Conservation (phyloP, 148 eudicot genomes). For the Arbutus unedo region DNA sequence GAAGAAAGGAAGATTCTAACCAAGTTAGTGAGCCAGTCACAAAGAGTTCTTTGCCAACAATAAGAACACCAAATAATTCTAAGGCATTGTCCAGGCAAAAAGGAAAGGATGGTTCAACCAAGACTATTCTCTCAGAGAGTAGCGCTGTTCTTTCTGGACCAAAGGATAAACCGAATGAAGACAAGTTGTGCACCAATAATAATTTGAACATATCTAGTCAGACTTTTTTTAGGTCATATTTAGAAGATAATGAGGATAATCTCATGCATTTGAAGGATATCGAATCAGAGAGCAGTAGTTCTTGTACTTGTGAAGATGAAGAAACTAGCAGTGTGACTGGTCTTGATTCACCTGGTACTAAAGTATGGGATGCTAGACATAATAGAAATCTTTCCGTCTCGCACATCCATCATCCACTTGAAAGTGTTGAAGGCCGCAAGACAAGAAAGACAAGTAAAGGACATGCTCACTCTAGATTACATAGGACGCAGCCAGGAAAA, state of each 20-base stretch:
- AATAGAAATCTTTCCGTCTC: constrained; percentile 51
- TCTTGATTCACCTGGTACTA: constrained; percentile 80
- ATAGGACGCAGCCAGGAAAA: constrained; percentile 45
- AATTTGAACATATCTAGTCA: constrained; percentile 29
- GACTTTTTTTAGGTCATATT: constrained; percentile 34
- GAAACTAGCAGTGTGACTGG: constrained; percentile 62
- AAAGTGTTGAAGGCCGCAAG: constrained; percentile 58
- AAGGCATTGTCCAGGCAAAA: constrained; percentile 33
- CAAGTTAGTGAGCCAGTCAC: constrained; percentile 24
- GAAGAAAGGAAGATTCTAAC: constrained; percentile 38
- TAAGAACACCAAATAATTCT: constrained; percentile 31
- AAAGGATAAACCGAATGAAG: constrained; percentile 24
- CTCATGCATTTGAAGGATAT: constrained; percentile 24
- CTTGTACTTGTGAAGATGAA: constrained; percentile 69
- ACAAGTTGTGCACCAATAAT: constrained; percentile 23
- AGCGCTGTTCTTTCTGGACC: constrained; percentile 26
- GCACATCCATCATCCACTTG: constrained; percentile 91
- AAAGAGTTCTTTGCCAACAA: constrained; percentile 32
- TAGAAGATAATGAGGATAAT: constrained; percentile 52
- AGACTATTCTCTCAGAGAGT: constrained; percentile 22
- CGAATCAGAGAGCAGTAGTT: constrained; percentile 50
- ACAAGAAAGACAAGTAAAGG: constrained; percentile 49
- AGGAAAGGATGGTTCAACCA: constrained; percentile 33
- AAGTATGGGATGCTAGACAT: constrained; percentile 90
- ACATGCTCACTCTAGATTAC: constrained; percentile 32